phyloP scores from a whole-genome alignment of 2,329 filamentous ascomycete genomes.

The Fusarium clavum region DNA sequence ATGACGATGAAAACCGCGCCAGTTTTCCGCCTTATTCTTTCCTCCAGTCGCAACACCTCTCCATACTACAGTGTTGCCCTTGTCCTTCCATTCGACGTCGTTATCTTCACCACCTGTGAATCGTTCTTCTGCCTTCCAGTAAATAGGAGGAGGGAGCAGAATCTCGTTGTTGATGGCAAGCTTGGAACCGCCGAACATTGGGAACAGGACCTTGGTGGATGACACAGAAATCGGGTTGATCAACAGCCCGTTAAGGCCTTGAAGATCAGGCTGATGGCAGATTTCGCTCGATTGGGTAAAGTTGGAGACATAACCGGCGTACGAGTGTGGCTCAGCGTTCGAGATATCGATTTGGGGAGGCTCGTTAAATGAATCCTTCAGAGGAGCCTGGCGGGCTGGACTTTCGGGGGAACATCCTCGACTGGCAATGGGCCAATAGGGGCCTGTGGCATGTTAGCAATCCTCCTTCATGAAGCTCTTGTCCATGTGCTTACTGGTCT shows the following conservation, averaged over 20 bases:
- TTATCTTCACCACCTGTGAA: slow-evolving; percentile 69
- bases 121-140: slow-evolving; percentile 72
- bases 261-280: slow-evolving; percentile 73
- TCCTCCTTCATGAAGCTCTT: not conserved
- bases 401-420: slow-evolving; percentile 73
- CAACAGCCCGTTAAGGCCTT: slow-evolving; percentile 72
- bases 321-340: slow-evolving; percentile 61
- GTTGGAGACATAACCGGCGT: slow-evolving; percentile 70
- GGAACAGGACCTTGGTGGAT: slow-evolving; percentile 68
- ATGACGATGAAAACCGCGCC: slow-evolving; percentile 79
- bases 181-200: slow-evolving; percentile 77
- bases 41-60: slow-evolving; percentile 76
- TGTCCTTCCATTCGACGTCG: slow-evolving; percentile 68
- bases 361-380: slow-evolving; percentile 58
- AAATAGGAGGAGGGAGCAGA: slow-evolving; percentile 75
- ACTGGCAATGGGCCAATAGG: slow-evolving; percentile 68
- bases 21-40: slow-evolving; percentile 68
- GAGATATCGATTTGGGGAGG: slow-evolving; percentile 59
- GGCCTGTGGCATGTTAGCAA: slow-evolving; percentile 51
- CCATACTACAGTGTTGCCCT: slow-evolving; percentile 68
- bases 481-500: slow-evolving; percentile 55
- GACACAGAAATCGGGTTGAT: slow-evolving; percentile 69
- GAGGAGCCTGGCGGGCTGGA: slow-evolving; percentile 62
- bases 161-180: slow-evolving; percentile 77
- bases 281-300: slow-evolving; percentile 70